These are phyloP conservation scores for Friedmanniomyces simplex DNA, from an alignment of 495 filamentous ascomycete species.

Conservation along the genomic window DNA sequence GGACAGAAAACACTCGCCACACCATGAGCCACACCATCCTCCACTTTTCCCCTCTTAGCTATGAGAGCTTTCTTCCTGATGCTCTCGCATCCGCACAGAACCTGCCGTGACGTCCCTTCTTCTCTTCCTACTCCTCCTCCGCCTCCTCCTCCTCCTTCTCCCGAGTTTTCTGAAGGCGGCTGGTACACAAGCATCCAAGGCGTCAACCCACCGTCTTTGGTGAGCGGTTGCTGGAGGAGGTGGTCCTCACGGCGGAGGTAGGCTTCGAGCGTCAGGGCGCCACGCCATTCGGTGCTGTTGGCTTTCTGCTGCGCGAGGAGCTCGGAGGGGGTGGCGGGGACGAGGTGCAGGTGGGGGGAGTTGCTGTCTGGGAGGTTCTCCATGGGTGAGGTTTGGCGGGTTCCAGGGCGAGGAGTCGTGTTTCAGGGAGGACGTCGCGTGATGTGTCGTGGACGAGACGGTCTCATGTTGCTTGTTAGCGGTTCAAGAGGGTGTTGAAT, in stretches of 20 bases:
- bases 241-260: conserved; percentile 73
- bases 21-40: conserved; percentile 63
- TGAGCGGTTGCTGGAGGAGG: conserved; percentile 55
- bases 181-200: conserved; percentile 75
- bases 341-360: conserved; percentile 54
- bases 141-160: conserved; percentile 28
- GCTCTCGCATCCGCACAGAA: conserved; percentile 75
- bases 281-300: conserved; percentile 65
- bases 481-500: no score
- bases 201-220: conserved; percentile 62
- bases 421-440: no score
- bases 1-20: conserved; percentile 83
- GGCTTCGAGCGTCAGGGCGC: conserved; percentile 49
- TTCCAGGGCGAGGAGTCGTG: no score
- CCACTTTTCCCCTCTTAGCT: conserved; percentile 35
- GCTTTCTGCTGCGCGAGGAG: conserved; percentile 50
- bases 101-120: conserved; percentile 44
- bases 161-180: conserved; percentile 9
- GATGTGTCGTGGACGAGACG: no score
- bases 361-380: conserved; percentile 38
- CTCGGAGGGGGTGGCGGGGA: conserved; percentile 57
- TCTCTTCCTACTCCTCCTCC: no score
- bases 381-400: no score
- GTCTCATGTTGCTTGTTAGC: no score
- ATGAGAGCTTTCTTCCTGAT: conserved; percentile 64